Base-by-base conservation (phyloP, 352 stramenopile species). In the Phytopythium boreale region DNA sequence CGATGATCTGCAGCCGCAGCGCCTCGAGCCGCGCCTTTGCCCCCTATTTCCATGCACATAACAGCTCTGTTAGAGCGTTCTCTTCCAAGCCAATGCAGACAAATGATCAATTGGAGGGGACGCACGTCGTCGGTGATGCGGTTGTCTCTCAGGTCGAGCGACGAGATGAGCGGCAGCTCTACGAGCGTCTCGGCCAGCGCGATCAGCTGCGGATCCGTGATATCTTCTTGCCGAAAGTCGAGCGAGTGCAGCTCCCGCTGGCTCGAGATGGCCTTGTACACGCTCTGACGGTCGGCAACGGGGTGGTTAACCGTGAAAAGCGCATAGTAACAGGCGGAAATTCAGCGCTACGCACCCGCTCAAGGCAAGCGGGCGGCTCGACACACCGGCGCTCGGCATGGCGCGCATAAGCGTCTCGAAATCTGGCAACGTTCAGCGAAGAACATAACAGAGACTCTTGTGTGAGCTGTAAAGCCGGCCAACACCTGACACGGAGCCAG, bases 201-300 rank as follows among this genome's bases (percentile, higher is more conserved):
- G n/a, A 92, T 83, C 24, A 93, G 69, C 57, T 93, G 84, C 24
- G 83, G 76, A 41, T 95, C 87, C 10, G 76, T 92, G 61, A 95
- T 82, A 64, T 92, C 82, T 75, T 93, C 82, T 56, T 91, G 79
- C 4, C 77, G 78, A 60, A 92, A 93, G 69, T 95, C 84, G 26
- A 90, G 63, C 7, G 70, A 77, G 52, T 89, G 72, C 10, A 95
- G 62, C 41, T 93, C 82, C 64, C 90, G 90, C 60, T 93, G 87
- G 20, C 83, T 83, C 41, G 87, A 91, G 50, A 95, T 93, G 7
- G 84, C 83, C 62, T 93, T 95, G 69, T 93, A 93, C 56, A 95
- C 83, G 55, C 80, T 92, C 84, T 93, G 17, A 37, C 17, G 24
- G 7, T 9, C 2, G 15, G 46, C 17, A 22, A 44, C n/a, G 12